Evolutionary conservation across 2,329 filamentous ascomycete species (phyloP).

Genomic region (Cladosporium austrohemisphaericum): DNA sequence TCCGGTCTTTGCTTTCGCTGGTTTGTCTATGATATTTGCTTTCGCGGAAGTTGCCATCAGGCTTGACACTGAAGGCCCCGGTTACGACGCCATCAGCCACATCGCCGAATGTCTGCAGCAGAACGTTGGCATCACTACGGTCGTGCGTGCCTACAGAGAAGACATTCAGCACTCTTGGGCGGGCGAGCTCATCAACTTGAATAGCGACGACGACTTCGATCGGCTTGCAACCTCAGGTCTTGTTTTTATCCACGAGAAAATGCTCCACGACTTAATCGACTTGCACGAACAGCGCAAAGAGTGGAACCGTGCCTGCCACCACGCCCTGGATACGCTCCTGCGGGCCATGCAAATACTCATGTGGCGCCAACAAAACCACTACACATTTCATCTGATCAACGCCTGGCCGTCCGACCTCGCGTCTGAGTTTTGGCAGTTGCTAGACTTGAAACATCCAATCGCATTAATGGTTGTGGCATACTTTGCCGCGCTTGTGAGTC

Average conservation of each 20-base stretch:
- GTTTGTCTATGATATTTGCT: constrained; percentile 7
- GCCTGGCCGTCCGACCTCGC: constrained; percentile 3
- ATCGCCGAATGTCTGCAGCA: constrained; percentile 8
- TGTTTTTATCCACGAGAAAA: not conserved
- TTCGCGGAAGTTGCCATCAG: constrained; percentile 2
- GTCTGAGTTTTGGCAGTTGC: not conserved
- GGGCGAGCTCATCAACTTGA: constrained; percentile 8
- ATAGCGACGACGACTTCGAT: constrained; percentile 6
- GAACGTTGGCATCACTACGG: constrained; percentile 9
- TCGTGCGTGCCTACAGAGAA: not conserved
- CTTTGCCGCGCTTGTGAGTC: not conserved
- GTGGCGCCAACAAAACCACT: constrained; percentile 12
- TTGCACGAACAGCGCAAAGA: constrained; percentile 2
- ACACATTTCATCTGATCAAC: constrained; percentile 6
- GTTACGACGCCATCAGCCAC: not conserved
- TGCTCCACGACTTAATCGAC: constrained; percentile 4
- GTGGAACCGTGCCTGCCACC: constrained; percentile 6
- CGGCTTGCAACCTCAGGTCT: not conserved
- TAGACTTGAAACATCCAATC: not conserved
- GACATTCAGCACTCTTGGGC: constrained; percentile 7
- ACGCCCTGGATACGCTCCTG: not conserved
- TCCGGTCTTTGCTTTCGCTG: constrained; percentile 10
- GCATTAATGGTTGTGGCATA: not conserved
- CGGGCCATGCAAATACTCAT: constrained; percentile 8
- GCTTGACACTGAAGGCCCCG: not conserved